These are phyloP conservation scores for Aspergillus aculeatinus DNA, from an alignment of 2,329 filamentous ascomycete species.

Conservation along the genomic window DNA sequence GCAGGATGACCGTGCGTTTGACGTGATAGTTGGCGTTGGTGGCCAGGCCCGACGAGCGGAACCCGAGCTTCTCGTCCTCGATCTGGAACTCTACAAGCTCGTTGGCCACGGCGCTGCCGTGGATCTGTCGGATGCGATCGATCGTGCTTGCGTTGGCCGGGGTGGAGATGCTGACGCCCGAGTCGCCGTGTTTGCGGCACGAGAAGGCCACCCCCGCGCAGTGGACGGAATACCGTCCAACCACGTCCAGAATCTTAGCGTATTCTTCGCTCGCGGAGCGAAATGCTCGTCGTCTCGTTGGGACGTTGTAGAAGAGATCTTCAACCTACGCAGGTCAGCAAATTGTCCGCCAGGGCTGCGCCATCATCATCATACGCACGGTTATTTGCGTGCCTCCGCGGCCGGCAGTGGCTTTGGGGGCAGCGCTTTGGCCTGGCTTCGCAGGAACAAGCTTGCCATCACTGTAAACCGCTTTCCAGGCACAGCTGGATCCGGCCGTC, in stretches of 20 bases:
- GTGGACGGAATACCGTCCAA: conserved; percentile 90
- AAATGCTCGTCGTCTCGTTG: conserved; percentile 83
- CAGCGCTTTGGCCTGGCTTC: conserved; percentile 82
- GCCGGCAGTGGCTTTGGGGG: conserved; percentile 85
- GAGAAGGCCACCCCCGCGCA: conserved; percentile 89
- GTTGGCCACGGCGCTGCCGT: conserved; percentile 80
- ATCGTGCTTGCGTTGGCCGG: conserved; percentile 68
- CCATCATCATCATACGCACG: conserved; percentile 41
- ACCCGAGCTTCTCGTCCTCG: conserved; percentile 75
- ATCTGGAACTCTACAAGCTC: conserved; percentile 77
- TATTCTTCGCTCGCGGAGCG: conserved; percentile 91
- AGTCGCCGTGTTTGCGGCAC: conserved; percentile 93
- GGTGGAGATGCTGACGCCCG: conserved; percentile 77
- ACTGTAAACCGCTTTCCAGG: conserved; percentile 86
- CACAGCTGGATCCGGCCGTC: conserved; percentile 81
- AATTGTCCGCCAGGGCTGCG: background rate
- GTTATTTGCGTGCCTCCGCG: conserved; percentile 90
- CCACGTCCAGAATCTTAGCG: conserved; percentile 94
- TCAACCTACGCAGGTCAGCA: conserved; percentile 59
- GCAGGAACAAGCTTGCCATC: conserved; percentile 76
- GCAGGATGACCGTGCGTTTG: conserved; percentile 80
- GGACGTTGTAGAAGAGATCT: conserved; percentile 95
- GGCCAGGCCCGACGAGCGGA: conserved; percentile 74
- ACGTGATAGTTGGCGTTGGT: conserved; percentile 94
- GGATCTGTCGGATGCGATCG: conserved; percentile 87